phyloP scores from a whole-genome alignment of 2,329 filamentous ascomycete species.

The Ceratocystis harringtonii region DNA sequence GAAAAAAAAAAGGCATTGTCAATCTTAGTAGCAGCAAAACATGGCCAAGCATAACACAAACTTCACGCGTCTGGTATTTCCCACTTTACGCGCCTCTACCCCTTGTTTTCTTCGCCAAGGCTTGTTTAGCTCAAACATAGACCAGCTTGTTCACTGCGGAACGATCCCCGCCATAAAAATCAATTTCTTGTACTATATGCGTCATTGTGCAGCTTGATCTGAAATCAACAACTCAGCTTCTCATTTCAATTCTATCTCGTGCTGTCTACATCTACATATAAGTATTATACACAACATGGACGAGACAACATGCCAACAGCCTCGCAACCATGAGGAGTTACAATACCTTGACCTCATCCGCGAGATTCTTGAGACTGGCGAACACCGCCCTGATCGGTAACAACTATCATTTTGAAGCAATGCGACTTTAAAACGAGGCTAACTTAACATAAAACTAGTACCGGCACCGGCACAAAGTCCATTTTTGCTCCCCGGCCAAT shows the following conservation, averaged over 20 bases:
- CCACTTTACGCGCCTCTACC: slow-evolving; percentile 11
- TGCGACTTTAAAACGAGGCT: slow-evolving; percentile 50
- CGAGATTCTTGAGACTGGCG: slow-evolving; percentile 66
- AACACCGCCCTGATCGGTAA: slow-evolving; percentile 76
- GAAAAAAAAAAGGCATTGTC: neutral
- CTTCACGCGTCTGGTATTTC: slow-evolving; percentile 9
- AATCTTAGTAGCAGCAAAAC: neutral
- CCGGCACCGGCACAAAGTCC: slow-evolving; percentile 82
- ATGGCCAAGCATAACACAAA: neutral
- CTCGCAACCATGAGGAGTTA: slow-evolving; percentile 59
- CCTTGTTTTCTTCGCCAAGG: neutral
- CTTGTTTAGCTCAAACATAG: neutral
- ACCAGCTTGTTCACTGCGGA: neutral
- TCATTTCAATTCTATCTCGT: neutral
- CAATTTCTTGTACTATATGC: neutral
- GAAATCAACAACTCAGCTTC: neutral
- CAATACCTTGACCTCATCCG: slow-evolving; percentile 87
- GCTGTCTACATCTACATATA: neutral
- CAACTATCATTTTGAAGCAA: neutral
- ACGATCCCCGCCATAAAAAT: neutral
- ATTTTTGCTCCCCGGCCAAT: slow-evolving; percentile 78
- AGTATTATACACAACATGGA: slow-evolving; percentile 7
- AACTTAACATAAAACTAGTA: slow-evolving; percentile 35
- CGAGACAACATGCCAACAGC: slow-evolving; percentile 17
- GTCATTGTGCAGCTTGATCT: slow-evolving; percentile 1